Conservation (phyloP, 1,284 basidiomycete genomes). For the Waitea zeae region DNA sequence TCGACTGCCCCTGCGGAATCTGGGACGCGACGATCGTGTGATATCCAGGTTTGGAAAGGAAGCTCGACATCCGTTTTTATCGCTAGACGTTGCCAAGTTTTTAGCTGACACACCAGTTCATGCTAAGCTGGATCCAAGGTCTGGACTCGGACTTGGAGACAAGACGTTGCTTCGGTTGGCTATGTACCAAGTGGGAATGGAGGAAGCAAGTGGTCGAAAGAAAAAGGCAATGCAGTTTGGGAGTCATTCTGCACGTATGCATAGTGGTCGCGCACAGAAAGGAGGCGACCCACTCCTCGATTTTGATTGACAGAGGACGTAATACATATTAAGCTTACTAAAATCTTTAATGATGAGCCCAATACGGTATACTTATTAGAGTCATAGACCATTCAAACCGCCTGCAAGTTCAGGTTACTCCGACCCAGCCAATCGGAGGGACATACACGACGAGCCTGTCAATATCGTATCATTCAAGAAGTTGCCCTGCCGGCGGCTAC, state of each 20-base stretch:
- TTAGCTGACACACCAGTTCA: slow-evolving; percentile 63
- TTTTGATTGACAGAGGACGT: too few species aligned
- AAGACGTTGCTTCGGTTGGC: slow-evolving; percentile 72
- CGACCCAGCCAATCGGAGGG: too few species aligned
- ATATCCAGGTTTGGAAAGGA: slow-evolving; percentile 84
- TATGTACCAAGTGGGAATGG: slow-evolving; percentile 48
- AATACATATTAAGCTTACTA: too few species aligned
- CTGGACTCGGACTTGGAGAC: slow-evolving; percentile 63
- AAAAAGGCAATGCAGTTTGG: slow-evolving; percentile 99
- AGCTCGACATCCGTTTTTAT: slow-evolving; percentile 80
- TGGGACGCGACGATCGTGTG: slow-evolving; percentile 88
- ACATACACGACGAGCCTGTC: too few species aligned
- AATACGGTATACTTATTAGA: too few species aligned
- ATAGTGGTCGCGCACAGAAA: slow-evolving; percentile 30
- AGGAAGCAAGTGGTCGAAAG: slow-evolving; percentile 51
- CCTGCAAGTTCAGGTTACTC: too few species aligned
- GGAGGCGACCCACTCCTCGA: too few species aligned
- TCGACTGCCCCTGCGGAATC: slow-evolving; percentile 77
- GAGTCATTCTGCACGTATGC: slow-evolving; percentile 83
- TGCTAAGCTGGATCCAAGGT: slow-evolving; percentile 61
- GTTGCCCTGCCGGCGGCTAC: too few species aligned
- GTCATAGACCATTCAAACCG: too few species aligned
- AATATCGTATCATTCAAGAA: too few species aligned
- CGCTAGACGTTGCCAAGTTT: slow-evolving; percentile 59
- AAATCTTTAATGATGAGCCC: too few species aligned